A percentile compares a stretch with the other conserved stretches of the same genome.
Evolutionary conservation across 1,284 basidiomycete species (phyloP).

Genomic region (Malassezia yamatoensis): DNA sequence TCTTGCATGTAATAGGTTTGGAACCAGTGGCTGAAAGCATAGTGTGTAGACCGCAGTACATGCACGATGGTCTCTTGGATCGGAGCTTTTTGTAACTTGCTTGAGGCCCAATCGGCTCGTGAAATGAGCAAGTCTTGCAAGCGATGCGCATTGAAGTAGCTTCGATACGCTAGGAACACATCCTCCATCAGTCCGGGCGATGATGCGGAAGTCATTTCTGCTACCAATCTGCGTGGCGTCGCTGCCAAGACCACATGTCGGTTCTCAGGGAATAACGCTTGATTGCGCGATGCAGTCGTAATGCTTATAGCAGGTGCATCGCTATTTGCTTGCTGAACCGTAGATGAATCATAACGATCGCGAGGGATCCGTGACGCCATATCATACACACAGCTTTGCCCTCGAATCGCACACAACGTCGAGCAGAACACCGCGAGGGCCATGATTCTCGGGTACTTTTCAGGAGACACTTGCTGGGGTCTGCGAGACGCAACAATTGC

Average conservation of each 20-base stretch:
- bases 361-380: conserved; percentile 1
- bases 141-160: conserved; percentile 8
- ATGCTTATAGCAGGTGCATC: neutral
- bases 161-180: conserved; percentile 12
- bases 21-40: conserved; percentile 13
- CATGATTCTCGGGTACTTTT: neutral
- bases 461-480: neutral
- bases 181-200: conserved; percentile 13
- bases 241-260: conserved; percentile 12
- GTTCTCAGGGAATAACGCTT: neutral
- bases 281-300: conserved; percentile 5
- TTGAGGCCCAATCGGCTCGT: conserved; percentile 16
- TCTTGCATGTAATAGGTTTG: conserved; percentile 10
- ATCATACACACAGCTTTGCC: conserved; percentile 3
- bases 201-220: conserved; percentile 14
- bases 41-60: conserved; percentile 8
- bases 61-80: neutral
- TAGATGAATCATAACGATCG: neutral
- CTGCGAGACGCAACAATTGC: neutral
- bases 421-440: conserved; percentile 8
- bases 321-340: neutral
- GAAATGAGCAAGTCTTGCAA: conserved; percentile 11
- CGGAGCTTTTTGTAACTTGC: neutral
- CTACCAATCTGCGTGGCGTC: conserved; percentile 14
- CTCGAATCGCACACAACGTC: neutral